phyloP scores from a whole-genome alignment of 169 alveolate genomes.

The Plasmodium fragile region DNA sequence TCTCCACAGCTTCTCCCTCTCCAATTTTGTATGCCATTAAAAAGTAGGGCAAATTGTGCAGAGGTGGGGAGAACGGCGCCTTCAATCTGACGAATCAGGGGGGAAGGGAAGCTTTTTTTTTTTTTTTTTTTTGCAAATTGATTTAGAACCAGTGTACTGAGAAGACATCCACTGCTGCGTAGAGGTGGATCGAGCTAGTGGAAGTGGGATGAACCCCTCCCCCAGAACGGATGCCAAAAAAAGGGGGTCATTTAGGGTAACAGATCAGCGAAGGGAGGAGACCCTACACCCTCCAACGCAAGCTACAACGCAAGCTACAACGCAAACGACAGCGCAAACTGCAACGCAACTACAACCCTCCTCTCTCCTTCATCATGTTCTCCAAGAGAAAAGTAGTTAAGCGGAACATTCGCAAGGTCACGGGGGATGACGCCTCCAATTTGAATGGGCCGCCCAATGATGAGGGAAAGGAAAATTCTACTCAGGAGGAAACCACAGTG shows the following conservation, averaged over 20 bases:
- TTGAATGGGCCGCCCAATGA: not conserved
- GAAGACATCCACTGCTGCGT: not conserved
- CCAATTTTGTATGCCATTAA: not conserved
- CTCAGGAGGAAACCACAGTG: not conserved
- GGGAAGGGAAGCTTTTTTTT: not conserved
- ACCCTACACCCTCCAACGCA: not conserved
- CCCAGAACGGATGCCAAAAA: not conserved
- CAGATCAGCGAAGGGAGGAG: not conserved
- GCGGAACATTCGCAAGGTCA: slow-evolving; percentile 34
- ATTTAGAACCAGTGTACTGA: not conserved
- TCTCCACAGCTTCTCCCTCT: not conserved
- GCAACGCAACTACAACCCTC: not conserved
- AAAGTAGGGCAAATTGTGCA: not conserved
- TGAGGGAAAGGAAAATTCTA: not conserved
- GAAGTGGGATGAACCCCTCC: not conserved
- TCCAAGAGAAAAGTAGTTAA: slow-evolving; percentile 57
- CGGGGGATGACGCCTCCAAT: slow-evolving; percentile 9
- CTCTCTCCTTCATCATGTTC: slow-evolving; percentile 29
- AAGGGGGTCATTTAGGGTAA: not conserved
- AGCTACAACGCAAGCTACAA: not conserved
- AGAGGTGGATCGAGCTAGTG: not conserved
- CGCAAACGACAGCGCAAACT: not conserved
- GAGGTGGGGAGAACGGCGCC: not conserved
- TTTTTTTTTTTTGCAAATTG: not conserved
- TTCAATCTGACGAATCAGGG: not conserved